Conservation (phyloP, 768 basidiomycete genomes). For the Termitomyces sp. region DNA sequence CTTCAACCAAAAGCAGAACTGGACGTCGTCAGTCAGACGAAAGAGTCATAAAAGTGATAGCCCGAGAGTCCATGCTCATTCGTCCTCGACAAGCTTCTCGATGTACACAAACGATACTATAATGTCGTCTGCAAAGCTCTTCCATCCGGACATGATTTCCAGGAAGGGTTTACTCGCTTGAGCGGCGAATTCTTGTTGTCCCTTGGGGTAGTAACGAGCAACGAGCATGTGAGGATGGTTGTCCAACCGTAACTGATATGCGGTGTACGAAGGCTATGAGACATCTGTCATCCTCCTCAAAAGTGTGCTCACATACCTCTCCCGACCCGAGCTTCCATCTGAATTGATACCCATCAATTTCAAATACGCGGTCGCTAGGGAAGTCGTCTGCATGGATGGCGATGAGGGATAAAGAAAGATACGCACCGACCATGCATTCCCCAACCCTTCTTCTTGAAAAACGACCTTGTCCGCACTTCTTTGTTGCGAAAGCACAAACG, state of each 20-base stretch:
- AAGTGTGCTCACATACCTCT: neutral
- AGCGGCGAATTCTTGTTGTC: conserved; percentile 7
- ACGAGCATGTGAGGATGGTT: conserved; percentile 12
- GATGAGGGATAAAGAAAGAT: neutral
- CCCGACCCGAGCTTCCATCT: conserved; percentile 19
- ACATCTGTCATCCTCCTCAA: neutral
- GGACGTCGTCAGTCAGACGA: neutral
- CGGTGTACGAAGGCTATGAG: neutral
- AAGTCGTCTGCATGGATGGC: neutral
- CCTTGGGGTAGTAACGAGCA: conserved; percentile 17
- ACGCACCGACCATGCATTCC: conserved; percentile 20
- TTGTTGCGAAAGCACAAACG: conserved; percentile 13
- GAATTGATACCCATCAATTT: conserved; percentile 20
- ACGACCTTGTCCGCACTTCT: conserved; percentile 18
- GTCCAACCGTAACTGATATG: conserved; percentile 13
- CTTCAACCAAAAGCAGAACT: neutral
- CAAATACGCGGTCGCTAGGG: conserved; percentile 20
- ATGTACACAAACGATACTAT: conserved; percentile 29
- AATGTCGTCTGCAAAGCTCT: conserved; percentile 26
- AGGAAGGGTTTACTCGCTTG: conserved; percentile 15
- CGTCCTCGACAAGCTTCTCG: conserved; percentile 24
- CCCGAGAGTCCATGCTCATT: neutral
- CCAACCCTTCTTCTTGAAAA: conserved; percentile 22
- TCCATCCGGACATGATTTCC: conserved; percentile 25
- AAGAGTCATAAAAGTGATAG: neutral